Base-by-base conservation (phyloP, 257 asterid genomes). In the Lycium barbarum region DNA sequence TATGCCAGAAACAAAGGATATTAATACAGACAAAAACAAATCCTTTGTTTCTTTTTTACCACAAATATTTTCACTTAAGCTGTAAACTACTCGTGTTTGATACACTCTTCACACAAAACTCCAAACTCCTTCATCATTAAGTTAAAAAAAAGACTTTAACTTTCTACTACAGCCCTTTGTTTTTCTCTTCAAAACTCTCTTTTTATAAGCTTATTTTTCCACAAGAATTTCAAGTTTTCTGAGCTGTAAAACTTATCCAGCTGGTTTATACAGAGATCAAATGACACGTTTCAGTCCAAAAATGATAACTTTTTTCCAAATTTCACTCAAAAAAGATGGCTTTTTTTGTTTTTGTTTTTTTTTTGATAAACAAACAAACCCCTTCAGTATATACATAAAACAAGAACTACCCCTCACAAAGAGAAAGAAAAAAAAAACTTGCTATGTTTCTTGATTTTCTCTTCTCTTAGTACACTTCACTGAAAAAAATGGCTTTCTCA, bases 11-110 rank as follows among this genome's bases (percentile, higher is more conserved):
- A 90, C 33, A 90, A 86, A 40, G 45, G 86, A 87, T 84, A 84
- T 80, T 89, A 91, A 88, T 82, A 85, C 88, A 18, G 93, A 91
- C 93, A 90, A 93, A 89, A 86, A 53, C 36, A 26, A 26, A 26
- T 85, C 89, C 58, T 57, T 36, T 70, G 51, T 61, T 83, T 26
- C 82, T 53, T 57, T 57, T 66, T 35, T 68, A 51, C 58, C 86
- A 72, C 88, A 57, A 65, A 80, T 82, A 84, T 66, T 58, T 59
- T 70, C 67, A 62, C 63, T 26, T 43, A 67, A 87, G 85, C 82
- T 87, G 79, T 85, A 66, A 87, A 83, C 65, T 65, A 81, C 80
- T 45, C 84, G 85, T 67, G 57, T 55, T 51, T 45, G 59, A 76
- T 13, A 80, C 87, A 59, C 62, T 78, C 82, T 81, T 61, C 84